Evolutionary conservation across 1,284 basidiomycete genomes (phyloP), one percentile per base, ranked within the genome.

Genomic region (Uromyces viciae-fabae): DNA sequence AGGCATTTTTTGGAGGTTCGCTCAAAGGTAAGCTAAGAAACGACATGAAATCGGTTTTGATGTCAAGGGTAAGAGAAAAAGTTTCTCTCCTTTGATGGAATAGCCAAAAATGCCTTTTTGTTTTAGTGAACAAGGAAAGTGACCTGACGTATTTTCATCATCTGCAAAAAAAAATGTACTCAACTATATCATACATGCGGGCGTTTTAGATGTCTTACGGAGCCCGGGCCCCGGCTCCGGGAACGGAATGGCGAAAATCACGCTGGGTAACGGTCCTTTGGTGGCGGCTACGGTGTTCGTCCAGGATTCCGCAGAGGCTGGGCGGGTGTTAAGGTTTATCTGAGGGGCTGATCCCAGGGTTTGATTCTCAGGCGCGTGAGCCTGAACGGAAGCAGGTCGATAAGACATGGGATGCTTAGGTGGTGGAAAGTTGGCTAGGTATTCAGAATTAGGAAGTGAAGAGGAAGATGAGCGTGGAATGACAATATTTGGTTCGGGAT

Each of bases 131-230:
- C n/a, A n/a, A n/a, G n/a, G n/a, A n/a, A n/a, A n/a, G n/a, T n/a
- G n/a, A n/a, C n/a, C n/a, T n/a, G n/a, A n/a, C n/a, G n/a, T n/a
- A n/a, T n/a, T n/a, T n/a, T n/a, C n/a, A n/a, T n/a, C n/a, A n/a
- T n/a, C n/a, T n/a, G n/a, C 4, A 71, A 28, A 52, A 28, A 58
- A 40, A 19, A 0, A 40, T 33, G 0, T 4, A 75, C 73, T 75
- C 73, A 75, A 80, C 77, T 80, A 80, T 52, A 80, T 3, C 54
- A 80, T 60, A 31, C 72, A 62, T 42, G 54, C 43, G 28, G 77
- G 77, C 3, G 77, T 80, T 46, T 80, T 80, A 28, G 56, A 60
- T 43, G 68, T 73, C 54, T 72, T 71, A 19, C 66, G 77, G 17
- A 62, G 64, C 42, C 31, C 38, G 22, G 66, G 66, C 0, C 56